Conservation (phyloP, 768 basidiomycete genomes). For the Tulasnella sp. region DNA sequence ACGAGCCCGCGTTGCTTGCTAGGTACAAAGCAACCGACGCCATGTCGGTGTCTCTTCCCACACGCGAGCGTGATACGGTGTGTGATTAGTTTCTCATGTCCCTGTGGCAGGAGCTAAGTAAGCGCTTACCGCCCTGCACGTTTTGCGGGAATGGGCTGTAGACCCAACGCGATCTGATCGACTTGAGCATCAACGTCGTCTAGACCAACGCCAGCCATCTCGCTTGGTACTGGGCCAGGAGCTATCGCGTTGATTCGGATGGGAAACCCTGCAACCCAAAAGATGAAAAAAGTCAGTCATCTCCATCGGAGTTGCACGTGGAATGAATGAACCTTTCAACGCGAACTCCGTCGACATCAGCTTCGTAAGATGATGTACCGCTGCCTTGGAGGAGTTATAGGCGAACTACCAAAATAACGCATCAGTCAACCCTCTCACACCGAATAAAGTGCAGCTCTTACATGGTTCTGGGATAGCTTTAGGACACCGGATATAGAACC, state of each 20-base stretch:
- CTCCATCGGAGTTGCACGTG: background rate
- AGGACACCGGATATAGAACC: conserved; percentile 63
- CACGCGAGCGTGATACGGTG: background rate
- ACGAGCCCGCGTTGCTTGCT: conserved; percentile 70
- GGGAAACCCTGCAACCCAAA: background rate
- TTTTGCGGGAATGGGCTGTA: conserved; percentile 63
- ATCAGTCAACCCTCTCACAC: background rate
- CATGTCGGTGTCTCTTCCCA: conserved; percentile 67
- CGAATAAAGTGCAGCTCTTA: conserved; percentile 42
- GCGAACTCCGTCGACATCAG: conserved; percentile 78
- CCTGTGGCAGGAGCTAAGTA: background rate
- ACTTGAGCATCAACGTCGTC: conserved; percentile 21
- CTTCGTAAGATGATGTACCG: conserved; percentile 73
- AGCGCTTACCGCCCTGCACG: conserved; percentile 68
- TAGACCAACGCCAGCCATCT: conserved; percentile 23
- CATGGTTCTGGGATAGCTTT: conserved; percentile 67
- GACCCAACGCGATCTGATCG: conserved; percentile 61
- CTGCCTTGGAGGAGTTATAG: conserved; percentile 82
- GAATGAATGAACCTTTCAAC: conserved; percentile 51
- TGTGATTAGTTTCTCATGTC: background rate
- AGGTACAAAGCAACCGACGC: conserved; percentile 79
- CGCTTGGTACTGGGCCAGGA: conserved; percentile 35
- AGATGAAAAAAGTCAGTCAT: background rate
- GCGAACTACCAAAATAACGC: conserved; percentile 58
- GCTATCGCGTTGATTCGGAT: conserved; percentile 28